Evolutionary conservation across 331 rosid species (phyloP).

Genomic region (Erythrophleum ivorense): DNA sequence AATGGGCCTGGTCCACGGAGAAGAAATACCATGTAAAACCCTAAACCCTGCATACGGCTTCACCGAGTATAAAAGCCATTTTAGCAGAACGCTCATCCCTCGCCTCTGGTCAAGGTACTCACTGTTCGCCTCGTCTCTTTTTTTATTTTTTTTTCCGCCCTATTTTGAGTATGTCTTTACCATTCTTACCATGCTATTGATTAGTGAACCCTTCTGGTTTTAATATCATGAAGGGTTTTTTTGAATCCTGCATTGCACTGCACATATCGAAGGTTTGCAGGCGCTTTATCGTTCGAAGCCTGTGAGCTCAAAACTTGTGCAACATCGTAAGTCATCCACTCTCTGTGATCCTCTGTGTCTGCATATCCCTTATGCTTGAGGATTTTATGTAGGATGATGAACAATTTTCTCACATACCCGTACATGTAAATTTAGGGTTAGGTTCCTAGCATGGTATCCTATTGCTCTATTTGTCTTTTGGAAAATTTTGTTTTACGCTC

Average conservation of each 20-base stretch:
- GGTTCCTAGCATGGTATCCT: not conserved
- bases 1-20: not conserved
- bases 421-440: not conserved
- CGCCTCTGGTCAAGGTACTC: conserved; percentile 17
- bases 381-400: conserved; percentile 52
- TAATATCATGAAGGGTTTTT: not conserved
- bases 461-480: not conserved
- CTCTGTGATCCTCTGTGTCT: conserved; percentile 46
- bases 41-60: conserved; percentile 39
- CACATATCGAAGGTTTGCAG: conserved; percentile 92
- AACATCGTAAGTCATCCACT: conserved; percentile 49
- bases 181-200: not conserved
- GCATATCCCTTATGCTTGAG: conserved; percentile 36
- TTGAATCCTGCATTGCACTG: conserved; percentile 60
- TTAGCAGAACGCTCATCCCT: not conserved
- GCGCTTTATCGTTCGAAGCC: conserved; percentile 39
- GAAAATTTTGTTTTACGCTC: not conserved
- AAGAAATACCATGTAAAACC: conserved; percentile 42
- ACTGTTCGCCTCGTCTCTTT: not conserved
- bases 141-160: too few relatives aligned
- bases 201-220: not conserved
- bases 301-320: conserved; percentile 89
- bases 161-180: not conserved
- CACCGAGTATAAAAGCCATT: conserved; percentile 13
- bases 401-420: conserved; percentile 41